Base-by-base conservation (phyloP, 768 basidiomycete genomes). In the Russula sp. region DNA sequence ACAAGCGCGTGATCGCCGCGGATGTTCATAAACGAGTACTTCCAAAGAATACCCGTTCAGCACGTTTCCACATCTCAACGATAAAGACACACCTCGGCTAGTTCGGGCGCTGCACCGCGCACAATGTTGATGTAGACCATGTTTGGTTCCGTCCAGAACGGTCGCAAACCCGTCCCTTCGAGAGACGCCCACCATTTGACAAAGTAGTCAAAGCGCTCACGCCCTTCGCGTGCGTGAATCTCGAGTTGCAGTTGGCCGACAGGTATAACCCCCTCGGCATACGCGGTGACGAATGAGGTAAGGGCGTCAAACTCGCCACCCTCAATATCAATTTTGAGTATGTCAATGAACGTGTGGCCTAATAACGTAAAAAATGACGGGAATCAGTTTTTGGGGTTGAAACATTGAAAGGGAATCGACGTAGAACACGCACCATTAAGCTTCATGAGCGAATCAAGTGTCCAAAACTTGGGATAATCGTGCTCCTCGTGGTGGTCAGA, bases 191-290 rank as follows among this genome's bases (percentile, higher is more conserved):
- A 90, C 85, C 85, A 90, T 28, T 69, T 69, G 20, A 85, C 72
- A 71, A 85, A 83, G 61, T 85, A 78, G 1, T 76, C 71, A 72
- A 86, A 86, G 48, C 71, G 73, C 66, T 54, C 69, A 38, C 64
- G 71, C 59, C 66, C 70, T 32, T 68, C 66, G 62, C 69, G 68
- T 1, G 72, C 69, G 71, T 90, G 88, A 44, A 90, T 77, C 72
- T 89, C 87, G 20, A 90, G 76, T 69, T 85, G 84, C 16, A 90
- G 79, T 71, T 90, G 89, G 38, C 87, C 87, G 71, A 90, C 83
- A 9, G 88, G 88, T 2, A 90, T 73, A 0, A 38, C 53, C 9
- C 28, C 60, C 2, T 59, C 9, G 3, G 36, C 36, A 30, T 40
- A 84, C 11, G 79, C 76, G 1, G 2, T 72, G 49, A 86, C 69